A percentile compares a stretch with the other conserved stretches of the same genome.
Conservation (phyloP, 129 eudicot species). For the Flaveria bidentis region DNA sequence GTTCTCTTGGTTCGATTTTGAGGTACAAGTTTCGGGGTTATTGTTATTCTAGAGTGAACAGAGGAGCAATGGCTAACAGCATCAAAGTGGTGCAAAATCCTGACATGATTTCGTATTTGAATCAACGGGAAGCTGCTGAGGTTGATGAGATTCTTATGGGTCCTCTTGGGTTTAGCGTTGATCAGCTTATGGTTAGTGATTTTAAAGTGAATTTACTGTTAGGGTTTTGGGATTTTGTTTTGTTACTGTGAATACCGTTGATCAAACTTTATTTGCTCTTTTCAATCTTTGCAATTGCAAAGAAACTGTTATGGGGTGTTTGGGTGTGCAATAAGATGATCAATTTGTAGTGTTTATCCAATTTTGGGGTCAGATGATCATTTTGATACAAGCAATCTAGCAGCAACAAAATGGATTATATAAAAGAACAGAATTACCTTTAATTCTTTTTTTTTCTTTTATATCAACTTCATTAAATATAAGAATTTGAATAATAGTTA, state of each 20-base stretch:
- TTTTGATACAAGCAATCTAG: not conserved
- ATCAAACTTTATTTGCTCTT: too few relatives aligned
- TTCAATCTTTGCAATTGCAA: too few relatives aligned
- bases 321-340: not conserved
- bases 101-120: conserved; percentile 63
- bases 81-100: conserved; percentile 34
- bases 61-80: conserved; percentile 34
- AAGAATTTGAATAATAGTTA: not conserved
- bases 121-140: conserved; percentile 85
- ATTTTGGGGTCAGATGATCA: not conserved
- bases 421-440: not conserved
- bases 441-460: not conserved
- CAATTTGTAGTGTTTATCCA: not conserved
- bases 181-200: conserved; percentile 81
- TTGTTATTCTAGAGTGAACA: conserved; percentile 37
- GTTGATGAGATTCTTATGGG: conserved; percentile 95
- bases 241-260: not conserved
- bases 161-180: conserved; percentile 95
- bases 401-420: not conserved
- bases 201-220: not conserved
- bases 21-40: conserved; percentile 38
- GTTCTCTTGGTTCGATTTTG: conserved; percentile 41
- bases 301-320: not conserved
- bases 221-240: not conserved
- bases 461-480: not conserved